Conservation (phyloP, 2,329 filamentous ascomycete genomes). For the Trichoderma pleuroti region DNA sequence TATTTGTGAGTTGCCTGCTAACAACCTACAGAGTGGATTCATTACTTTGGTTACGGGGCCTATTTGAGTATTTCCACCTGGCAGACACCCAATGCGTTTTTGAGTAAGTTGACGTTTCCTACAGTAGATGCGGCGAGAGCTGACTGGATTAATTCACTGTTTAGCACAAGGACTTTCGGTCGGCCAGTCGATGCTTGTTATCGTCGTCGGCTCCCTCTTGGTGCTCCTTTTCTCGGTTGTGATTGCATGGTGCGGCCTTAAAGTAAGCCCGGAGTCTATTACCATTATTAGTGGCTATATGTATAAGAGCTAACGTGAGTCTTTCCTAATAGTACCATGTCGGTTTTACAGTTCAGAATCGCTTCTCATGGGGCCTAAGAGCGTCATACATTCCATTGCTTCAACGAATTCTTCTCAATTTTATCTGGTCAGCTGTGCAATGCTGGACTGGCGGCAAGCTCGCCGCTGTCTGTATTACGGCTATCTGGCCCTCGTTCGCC, state of each 20-base stretch:
- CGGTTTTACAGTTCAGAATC: not conserved
- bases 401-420: not conserved
- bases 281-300: too few species aligned
- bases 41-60: not conserved
- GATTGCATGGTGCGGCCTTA: not conserved
- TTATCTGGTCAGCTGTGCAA: not conserved
- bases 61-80: not conserved
- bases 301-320: not conserved
- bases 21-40: not conserved
- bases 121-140: not conserved
- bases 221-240: not conserved
- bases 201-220: not conserved
- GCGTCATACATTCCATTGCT: not conserved
- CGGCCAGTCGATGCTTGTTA: not conserved
- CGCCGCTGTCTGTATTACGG: not conserved
- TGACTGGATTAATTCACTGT: not conserved
- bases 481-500: not conserved
- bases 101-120: not conserved
- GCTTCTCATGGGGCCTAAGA: not conserved
- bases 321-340: not conserved
- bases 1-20: not conserved
- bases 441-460: not conserved
- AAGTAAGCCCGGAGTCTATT: not conserved
- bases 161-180: not conserved
- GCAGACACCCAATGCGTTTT: not conserved